Evolutionary conservation across 78 protist genomes (phyloP).

Genomic region (Dictyostelium intermedium): DNA sequence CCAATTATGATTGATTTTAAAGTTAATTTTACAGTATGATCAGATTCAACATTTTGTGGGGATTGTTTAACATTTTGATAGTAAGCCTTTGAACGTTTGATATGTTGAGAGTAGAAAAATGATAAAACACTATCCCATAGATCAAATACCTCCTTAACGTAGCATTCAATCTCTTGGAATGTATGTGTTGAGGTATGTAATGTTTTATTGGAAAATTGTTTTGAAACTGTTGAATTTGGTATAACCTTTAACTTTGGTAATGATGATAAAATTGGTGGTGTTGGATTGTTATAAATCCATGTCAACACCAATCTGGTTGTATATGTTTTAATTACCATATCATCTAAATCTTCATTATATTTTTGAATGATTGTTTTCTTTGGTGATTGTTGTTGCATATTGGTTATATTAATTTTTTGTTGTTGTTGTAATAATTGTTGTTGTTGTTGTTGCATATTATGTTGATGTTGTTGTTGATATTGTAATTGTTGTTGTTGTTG

Average conservation of each 20-base stretch:
- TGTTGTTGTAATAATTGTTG: neutral
- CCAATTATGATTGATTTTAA: slow-evolving; percentile 25
- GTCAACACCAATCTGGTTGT: slow-evolving; percentile 42
- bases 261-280: slow-evolving; percentile 36
- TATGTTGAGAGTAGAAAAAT: slow-evolving; percentile 51
- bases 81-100: slow-evolving; percentile 34
- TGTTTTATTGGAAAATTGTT: neutral
- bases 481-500: neutral
- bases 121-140: slow-evolving; percentile 8
- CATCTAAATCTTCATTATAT: slow-evolving; percentile 52
- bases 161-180: slow-evolving; percentile 14
- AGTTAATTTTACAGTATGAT: neutral
- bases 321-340: slow-evolving; percentile 14
- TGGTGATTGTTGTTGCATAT: slow-evolving; percentile 13
- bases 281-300: slow-evolving; percentile 27
- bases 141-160: neutral
- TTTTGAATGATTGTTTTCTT: slow-evolving; percentile 42
- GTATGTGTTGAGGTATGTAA: neutral
- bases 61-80: neutral
- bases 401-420: neutral
- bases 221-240: neutral
- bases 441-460: neutral
- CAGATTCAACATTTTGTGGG: neutral
- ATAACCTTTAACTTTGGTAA: slow-evolving; percentile 24
- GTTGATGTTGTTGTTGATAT: neutral